Evolutionary conservation across 2,329 filamentous ascomycete species (phyloP), one percentile per base, ranked within the genome.

Genomic region (Colletotrichum sp.): DNA sequence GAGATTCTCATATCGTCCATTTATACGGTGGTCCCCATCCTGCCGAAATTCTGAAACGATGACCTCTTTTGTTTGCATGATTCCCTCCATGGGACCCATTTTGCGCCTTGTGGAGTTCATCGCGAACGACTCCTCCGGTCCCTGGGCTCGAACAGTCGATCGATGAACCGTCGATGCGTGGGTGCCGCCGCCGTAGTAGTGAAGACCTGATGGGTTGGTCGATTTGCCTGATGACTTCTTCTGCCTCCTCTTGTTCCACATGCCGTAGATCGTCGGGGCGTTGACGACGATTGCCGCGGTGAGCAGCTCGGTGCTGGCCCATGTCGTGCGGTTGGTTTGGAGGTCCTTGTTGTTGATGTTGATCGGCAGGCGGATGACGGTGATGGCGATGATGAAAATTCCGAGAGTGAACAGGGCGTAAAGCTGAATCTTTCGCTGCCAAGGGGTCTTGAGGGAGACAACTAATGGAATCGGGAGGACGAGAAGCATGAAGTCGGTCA

Each of bases 311-410:
- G 81, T 81, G 49, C 83, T 85, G 7, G 84, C 84, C 82, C 84
- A 87, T 2, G 83, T 84, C 6, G 84, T 84, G 19, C 85, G 82
- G 61, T 82, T 84, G 8, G 82, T 77, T 52, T 85, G 85, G 29
- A 80, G 81, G 57, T 83, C 79, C 61, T 83, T 83, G 36, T 84
- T 80, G 22, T 78, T 76, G n/a, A 80, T 75, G 68, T 85, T 86
- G 69, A 86, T 84, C 2, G 82, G 84, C 3, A 87, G 80, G 8
- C 85, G 82, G 25, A 86, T 81, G n/a, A 85, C 78, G 1, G 85
- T 86, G 29, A 86, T 82, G 29, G 82, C 78, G 62, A 87, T 85
- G 72, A 86, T 85, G 63, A 87, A 84, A 19, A 84, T 79, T 19
- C 85, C 85, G 19, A 87, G 80, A 3, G 81, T 82, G 68, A 86